Conservation (phyloP, 257 asterid species). For the Lantana camara region DNA sequence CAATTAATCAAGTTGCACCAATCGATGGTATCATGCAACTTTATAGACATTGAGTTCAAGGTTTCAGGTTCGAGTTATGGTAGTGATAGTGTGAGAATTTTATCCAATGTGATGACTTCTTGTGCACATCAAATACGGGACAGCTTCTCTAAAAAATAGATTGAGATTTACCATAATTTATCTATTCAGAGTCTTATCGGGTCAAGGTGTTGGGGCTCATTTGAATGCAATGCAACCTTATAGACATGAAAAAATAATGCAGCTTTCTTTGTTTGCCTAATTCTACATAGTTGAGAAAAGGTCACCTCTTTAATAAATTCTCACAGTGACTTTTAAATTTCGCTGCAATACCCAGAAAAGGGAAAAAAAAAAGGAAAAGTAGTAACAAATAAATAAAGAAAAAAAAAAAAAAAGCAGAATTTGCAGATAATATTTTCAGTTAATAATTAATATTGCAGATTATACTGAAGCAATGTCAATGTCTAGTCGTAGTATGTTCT, state of each 20-base stretch:
- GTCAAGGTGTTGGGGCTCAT: background rate
- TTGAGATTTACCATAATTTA: too few relatives aligned
- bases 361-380: background rate
- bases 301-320: background rate
- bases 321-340: background rate
- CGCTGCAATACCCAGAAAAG: background rate
- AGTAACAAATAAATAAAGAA: background rate
- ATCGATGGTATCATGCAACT: too few relatives aligned
- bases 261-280: too few relatives aligned
- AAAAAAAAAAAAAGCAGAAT: background rate
- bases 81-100: too few relatives aligned
- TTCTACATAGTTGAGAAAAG: background rate
- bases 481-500: conserved; percentile 9
- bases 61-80: too few relatives aligned
- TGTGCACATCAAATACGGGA: too few relatives aligned
- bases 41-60: too few relatives aligned
- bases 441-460: background rate
- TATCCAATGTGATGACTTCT: too few relatives aligned
- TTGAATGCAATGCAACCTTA: too few relatives aligned
- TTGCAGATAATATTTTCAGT: conserved; percentile 11
- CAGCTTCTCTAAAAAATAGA: too few relatives aligned
- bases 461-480: conserved; percentile 3
- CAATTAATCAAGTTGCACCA: too few relatives aligned
- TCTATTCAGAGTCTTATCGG: too few relatives aligned
- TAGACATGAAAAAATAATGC: background rate